Base-by-base conservation (phyloP, 257 asterid genomes). In the Mitragyna speciosa region DNA sequence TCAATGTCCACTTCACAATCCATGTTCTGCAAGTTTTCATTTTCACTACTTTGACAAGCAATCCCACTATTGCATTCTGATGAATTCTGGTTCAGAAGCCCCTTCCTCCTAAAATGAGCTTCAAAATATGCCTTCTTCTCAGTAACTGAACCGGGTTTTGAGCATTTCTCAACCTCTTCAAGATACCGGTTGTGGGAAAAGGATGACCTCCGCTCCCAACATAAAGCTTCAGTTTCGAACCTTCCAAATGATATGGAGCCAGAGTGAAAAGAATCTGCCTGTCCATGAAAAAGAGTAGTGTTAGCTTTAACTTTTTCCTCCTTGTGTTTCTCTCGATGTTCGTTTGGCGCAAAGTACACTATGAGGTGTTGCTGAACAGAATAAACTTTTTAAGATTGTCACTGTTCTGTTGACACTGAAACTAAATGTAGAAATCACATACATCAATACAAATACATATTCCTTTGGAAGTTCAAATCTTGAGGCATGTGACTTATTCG, bases 151-250 rank as follows among this genome's bases (percentile, higher is more conserved):
- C 98, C 98, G 4, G 96, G 98, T 75, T 82, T 93, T 22, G 98
- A 93, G 86, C 83, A 93, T 82, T 87, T 93, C 88, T 91, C 96
- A 4, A 90, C 94, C 85, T 94, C 98, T 86, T 91, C 98, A 79
- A 91, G 92, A 78, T 94, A 94, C 84, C 92, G 86, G 75, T 94
- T 94, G 63, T 89, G 98, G 5, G 93, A 88, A 82, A 94, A 94
- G 69, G 96, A 89, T 26, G 98, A 95, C 86, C 97, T 87, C 87
- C 92, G 88, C 83, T 91, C 98, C 98, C 98, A 95, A 84, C 97
- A 90, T 64, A 93, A 84, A 71, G 75, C 83, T 87, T 93, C 98
- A 49, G 61, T 87, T 73, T 93, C 94, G 73, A 87, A 93, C 82
- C 97, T 89, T 82, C 96, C 98, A 67, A 92, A 93, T 56, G 98